Base-by-base conservation (phyloP, 176 grass and related monocot species). In the Aegilops bicornis region DNA sequence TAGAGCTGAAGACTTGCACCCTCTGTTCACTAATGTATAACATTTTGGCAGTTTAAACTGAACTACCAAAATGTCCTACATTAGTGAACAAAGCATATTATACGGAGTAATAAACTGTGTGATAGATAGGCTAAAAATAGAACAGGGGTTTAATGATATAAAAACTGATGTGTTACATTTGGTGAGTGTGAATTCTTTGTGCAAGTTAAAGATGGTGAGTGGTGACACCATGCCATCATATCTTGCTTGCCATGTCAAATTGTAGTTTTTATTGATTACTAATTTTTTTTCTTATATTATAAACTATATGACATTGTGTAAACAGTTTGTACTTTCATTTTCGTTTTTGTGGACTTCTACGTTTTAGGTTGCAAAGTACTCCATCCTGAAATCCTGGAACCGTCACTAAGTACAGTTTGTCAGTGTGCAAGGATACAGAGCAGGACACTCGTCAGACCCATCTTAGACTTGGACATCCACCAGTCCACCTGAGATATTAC, bases 401-500 rank as follows among this genome's bases (percentile, higher is more conserved):
- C 42, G 24, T 14, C 14, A 50, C 40, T 47, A 13, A 36, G 67
- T 12, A 31, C 20, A 72, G 43, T 31, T 5, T 82, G 17, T 5
- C 6, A 52, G 15, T 37, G 65, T 17, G 29, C 33, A 69, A 70
- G 37, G 83, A 62, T 69, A 25, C 61, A 86, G 50, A 85, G 70
- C 56, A 80, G 80, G 62, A n/a, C 25, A 22, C 33, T 59, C 56
- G 56, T 59, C 56, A 59, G 56, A 47, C 24, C 69, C 36, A 20
- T 75, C 56, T 7, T 74, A 20, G 56, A 79, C 33, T 56, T 31
- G 7, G 43, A 64, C 37, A 32, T 30, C 45, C 62, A 43, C 37
- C 48, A 61, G 6, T 12, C 25, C 70, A 31, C 66, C 50, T 31
- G 15, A 78, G 54, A 65, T 8, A 33, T 36, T 45, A 25, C 29